Base-by-base conservation (phyloP, 2,329 filamentous ascomycete genomes). In the Botryotinia calthae region DNA sequence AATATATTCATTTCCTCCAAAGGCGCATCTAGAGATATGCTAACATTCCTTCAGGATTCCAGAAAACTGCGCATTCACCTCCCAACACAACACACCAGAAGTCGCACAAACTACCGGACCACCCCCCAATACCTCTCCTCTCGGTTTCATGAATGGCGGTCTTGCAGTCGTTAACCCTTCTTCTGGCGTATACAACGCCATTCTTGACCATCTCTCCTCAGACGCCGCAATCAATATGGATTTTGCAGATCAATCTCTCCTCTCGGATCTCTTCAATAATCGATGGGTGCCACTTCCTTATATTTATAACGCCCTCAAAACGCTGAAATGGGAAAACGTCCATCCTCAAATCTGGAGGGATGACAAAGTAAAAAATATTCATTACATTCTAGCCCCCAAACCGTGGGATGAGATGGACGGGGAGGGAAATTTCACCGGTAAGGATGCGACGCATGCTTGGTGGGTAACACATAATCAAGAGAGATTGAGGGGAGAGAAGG, bases 251-350 rank as follows among this genome's bases (percentile, higher is more conserved):
- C 88, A 90, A 82, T 85, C 84, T 46, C 82, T 90, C 65, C 83
- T 90, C 31, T 85, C 86, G 5, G 85, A 87, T 66, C 80, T 89
- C 34, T 90, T 87, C 81, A 80, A 80, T 18, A 85, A 83, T 48
- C 83, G 87, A 48, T 90, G 88, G 88, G 85, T 87, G 20, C 79
- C 86, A 9, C 82, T 90, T 76, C 87, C 88, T 1, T 90, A 90
- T 76, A 82, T 85, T 22, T 90, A 90, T 80, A 90, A 90, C 76
- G 88, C 87, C 16, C 84, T 90, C 74, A 90, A 90, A 84, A 89
- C 88, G 25, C 74, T 90, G 82, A 82, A 87, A 25, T 84, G 84
- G 82, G 77, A 82, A 25, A 84, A 82, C 20, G 87, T 89, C 44
- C 88, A 90, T 77, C 80, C 81, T 42, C 78, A 81, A 72, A 87